These are phyloP conservation scores for Naganishia sp. DNA, from an alignment of 1,284 basidiomycete species.

Conservation along the genomic window DNA sequence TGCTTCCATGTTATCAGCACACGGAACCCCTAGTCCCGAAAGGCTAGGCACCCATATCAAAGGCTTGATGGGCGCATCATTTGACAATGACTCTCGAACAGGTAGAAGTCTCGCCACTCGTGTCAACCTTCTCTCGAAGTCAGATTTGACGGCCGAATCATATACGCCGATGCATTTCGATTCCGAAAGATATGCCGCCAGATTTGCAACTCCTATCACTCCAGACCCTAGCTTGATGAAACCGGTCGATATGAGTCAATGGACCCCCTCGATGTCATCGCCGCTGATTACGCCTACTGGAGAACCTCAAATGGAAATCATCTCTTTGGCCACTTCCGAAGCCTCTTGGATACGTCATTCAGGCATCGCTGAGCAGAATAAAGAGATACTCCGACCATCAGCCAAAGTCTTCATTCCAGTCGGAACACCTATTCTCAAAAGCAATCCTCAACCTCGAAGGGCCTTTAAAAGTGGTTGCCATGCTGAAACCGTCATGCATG, in stretches of 20 bases:
- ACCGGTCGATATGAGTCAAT: background rate
- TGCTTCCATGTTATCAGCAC: background rate
- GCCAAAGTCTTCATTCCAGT: slow-evolving; percentile 15
- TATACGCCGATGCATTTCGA: slow-evolving; percentile 3
- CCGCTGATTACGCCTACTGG: background rate
- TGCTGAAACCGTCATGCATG: background rate
- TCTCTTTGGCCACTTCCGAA: background rate
- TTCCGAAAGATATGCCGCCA: slow-evolving; percentile 1
- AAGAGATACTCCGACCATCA: background rate
- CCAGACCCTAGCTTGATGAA: slow-evolving; percentile 17
- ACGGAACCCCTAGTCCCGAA: background rate
- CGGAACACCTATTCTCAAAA: background rate
- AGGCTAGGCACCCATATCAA: background rate
- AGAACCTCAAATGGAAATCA: no score
- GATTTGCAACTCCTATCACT: slow-evolving; percentile 7
- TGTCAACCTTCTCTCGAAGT: background rate
- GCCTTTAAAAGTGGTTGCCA: background rate
- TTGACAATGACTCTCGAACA: background rate
- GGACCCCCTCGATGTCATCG: slow-evolving; percentile 1
- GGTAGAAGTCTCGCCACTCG: background rate
- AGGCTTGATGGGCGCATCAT: background rate
- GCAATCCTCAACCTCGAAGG: slow-evolving; percentile 8
- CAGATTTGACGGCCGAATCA: background rate
- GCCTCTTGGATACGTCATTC: no score
- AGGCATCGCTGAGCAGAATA: no score